Conservation (phyloP, 2,329 filamentous ascomycete species). For the Fusarium lateritium region DNA sequence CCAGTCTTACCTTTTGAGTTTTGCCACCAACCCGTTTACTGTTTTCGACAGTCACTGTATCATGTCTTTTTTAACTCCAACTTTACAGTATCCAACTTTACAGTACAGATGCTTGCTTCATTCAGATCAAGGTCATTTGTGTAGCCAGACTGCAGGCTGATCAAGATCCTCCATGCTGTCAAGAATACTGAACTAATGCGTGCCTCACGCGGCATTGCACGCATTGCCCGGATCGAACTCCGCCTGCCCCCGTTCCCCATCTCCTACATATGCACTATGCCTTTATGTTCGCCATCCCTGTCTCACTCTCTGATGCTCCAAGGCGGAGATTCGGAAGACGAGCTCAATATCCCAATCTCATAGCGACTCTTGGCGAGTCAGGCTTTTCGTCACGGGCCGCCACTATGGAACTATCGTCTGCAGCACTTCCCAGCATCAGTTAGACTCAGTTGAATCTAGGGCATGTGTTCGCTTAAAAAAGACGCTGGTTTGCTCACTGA, state of each 20-base stretch:
- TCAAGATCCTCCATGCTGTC: slow-evolving; percentile 4
- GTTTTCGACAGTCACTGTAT: neutral
- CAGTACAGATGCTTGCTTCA: neutral
- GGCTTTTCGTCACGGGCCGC: slow-evolving; percentile 35
- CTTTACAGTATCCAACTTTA: neutral
- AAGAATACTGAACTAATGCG: neutral
- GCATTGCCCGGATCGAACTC: slow-evolving; percentile 16
- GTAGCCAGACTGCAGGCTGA: neutral
- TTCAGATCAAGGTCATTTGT: neutral
- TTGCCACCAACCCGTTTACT: neutral
- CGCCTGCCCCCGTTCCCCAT: slow-evolving; percentile 18
- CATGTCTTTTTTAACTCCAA: neutral
- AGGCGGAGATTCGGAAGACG: slow-evolving; percentile 10
- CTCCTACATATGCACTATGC: slow-evolving; percentile 15
- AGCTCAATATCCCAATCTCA: slow-evolving; percentile 13
- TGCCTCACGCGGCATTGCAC: neutral
- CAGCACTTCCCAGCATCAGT: slow-evolving; percentile 39
- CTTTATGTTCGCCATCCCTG: slow-evolving; percentile 25
- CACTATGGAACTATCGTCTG: slow-evolving; percentile 35
- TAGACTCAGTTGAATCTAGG: slow-evolving; percentile 33
- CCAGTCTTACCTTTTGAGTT: neutral
- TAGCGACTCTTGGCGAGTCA: slow-evolving; percentile 18
- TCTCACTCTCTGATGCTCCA: slow-evolving; percentile 17
- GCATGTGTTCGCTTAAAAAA: slow-evolving; percentile 19
- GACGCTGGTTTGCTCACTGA: slow-evolving; percentile 23